Evolutionary conservation across 352 stramenopile species (phyloP).

Genomic region (Elongisporangium prolatum): DNA sequence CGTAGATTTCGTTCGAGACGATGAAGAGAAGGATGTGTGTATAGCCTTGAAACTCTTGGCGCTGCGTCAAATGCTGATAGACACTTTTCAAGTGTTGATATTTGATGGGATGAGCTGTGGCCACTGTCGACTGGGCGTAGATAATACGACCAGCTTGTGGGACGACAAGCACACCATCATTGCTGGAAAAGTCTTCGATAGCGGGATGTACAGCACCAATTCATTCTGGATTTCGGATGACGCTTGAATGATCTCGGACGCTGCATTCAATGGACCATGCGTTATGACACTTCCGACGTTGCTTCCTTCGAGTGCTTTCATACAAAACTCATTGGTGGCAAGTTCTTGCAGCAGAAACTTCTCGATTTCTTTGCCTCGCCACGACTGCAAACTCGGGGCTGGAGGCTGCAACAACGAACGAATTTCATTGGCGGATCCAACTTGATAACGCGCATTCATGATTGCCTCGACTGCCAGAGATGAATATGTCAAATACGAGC

Average conservation of each 20-base stretch:
- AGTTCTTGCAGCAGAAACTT: too few relatives aligned
- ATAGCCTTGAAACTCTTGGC: conserved; percentile 21
- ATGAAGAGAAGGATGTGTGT: conserved; percentile 26
- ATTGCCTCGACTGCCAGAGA: too few relatives aligned
- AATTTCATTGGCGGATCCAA: too few relatives aligned
- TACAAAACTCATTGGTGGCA: too few relatives aligned
- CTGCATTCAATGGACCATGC: conserved; percentile 6
- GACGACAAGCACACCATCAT: conserved; percentile 22
- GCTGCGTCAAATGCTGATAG: conserved; percentile 11
- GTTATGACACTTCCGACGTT: too few relatives aligned
- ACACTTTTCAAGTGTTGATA: conserved; percentile 18
- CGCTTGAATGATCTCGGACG: conserved; percentile 14
- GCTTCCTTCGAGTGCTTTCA: too few relatives aligned
- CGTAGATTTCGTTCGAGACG: conserved; percentile 22
- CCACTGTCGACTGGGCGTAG: conserved; percentile 19
- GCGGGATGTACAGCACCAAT: conserved; percentile 17
- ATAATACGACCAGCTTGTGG: conserved; percentile 12
- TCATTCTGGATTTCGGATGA: conserved; percentile 19
- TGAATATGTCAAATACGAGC: too few relatives aligned
- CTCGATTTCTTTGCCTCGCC: too few relatives aligned
- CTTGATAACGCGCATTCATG: too few relatives aligned
- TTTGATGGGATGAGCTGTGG: conserved; percentile 15
- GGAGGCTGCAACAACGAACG: too few relatives aligned
- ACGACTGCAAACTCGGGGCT: too few relatives aligned
- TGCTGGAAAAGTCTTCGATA: conserved; percentile 27